Evolutionary conservation across 495 filamentous ascomycete species (phyloP), one percentile per base, ranked within the genome.

Genomic region (Neurospora terricola): DNA sequence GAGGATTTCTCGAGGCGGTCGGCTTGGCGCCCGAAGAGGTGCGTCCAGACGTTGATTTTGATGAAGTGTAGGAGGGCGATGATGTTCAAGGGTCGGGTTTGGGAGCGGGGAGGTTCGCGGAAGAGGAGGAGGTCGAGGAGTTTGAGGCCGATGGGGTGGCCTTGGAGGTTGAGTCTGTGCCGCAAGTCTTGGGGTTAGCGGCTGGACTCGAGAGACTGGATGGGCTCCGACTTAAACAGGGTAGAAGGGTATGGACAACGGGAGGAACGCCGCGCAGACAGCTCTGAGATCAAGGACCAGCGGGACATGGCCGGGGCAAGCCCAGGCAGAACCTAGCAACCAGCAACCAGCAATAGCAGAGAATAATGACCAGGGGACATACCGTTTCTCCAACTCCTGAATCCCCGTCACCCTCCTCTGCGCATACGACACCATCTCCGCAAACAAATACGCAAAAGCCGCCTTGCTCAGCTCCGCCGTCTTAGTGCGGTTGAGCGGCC

Each of bases 371-470:
- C 1, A 14, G 27, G 18, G 23, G n/a, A 77, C 85, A 48, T 79
- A 96, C 94, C 92, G 88, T 84, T 93, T 93, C 81, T 99, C 96
- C 16, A 99, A 79, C 81, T 98, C 96, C 78, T 94, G 90, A 71
- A 98, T 97, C 2, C 92, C 94, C 72, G 91, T 95, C 71, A 97
- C 94, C 75, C 92, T 85, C 77, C 90, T 89, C 79, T 98, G 96
- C 59, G 96, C 94, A 81, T 99, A 98, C 77, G 88, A 90, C 39
- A 99, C 94, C 93, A 99, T 97, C 86, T 98, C 95, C 45, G 89
- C 90, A 77, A 99, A 99, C 27, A 99, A 85, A 79, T 96, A 98
- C 39, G 96, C 96, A 82, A 99, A 98, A 81, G 92, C 93, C 0
- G 96, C 90, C 72, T 96, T 91, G 81, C 93, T 96, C 73, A 96